Evolutionary conservation across 352 stramenopile genomes (phyloP).

Genomic region (Aphanomyces stellatus): DNA sequence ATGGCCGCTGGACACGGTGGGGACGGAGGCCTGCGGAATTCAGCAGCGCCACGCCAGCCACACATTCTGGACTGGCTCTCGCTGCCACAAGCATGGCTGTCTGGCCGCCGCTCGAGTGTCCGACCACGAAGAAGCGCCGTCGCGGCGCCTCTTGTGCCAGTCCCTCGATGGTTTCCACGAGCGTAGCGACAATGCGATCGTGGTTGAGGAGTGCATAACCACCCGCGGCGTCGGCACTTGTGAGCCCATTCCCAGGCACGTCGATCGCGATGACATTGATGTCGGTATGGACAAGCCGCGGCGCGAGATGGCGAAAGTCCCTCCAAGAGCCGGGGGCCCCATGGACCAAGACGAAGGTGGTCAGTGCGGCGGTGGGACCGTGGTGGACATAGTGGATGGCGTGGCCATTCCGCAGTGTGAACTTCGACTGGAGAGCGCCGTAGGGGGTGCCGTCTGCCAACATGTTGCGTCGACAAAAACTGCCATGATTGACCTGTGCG

Average conservation of each 20-base stretch:
- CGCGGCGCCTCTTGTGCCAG: background rate
- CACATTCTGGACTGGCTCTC: too few relatives aligned
- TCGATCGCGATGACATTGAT: constrained; percentile 12
- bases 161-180: background rate
- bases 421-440: background rate
- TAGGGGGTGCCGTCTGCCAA: too few relatives aligned
- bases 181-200: background rate
- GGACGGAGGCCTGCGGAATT: background rate
- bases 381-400: constrained; percentile 1
- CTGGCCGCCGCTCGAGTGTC: constrained; percentile 1
- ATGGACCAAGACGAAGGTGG: constrained; percentile 5
- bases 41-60: background rate
- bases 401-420: constrained; percentile 1
- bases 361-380: background rate
- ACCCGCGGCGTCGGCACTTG: background rate
- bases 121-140: background rate
- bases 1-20: background rate
- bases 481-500: too few relatives aligned
- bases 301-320: constrained; percentile 3
- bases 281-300: background rate
- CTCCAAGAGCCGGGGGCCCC: background rate
- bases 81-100: constrained; percentile 1
- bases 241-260: constrained; percentile 1
- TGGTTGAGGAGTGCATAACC: background rate
- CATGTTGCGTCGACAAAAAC: too few relatives aligned